Conservation (phyloP, 768 basidiomycete species). For the Russula lepida region DNA sequence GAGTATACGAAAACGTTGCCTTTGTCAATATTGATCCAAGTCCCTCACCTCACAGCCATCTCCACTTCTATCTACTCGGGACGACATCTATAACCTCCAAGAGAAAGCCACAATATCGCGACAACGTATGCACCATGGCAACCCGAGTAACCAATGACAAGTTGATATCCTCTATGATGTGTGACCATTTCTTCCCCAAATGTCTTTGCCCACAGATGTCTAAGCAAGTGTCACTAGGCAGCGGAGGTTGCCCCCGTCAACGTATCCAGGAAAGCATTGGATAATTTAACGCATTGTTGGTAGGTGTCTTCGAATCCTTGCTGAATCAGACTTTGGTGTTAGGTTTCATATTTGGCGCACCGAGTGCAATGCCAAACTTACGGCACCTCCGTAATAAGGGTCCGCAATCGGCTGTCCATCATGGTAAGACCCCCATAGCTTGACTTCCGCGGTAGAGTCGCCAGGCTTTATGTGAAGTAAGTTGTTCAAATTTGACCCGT, state of each 20-base stretch:
- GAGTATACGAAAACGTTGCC: background rate
- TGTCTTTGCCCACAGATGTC: background rate
- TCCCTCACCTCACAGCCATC: background rate
- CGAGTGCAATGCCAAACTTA: conserved; percentile 28
- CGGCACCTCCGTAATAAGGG: conserved; percentile 73
- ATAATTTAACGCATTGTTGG: conserved; percentile 63
- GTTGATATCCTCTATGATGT: background rate
- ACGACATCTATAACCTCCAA: background rate
- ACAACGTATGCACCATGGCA: background rate
- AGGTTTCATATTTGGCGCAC: background rate
- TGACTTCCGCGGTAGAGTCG: conserved; percentile 52
- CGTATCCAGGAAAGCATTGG: conserved; percentile 73
- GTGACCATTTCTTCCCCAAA: background rate
- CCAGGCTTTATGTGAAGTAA: conserved; percentile 43
- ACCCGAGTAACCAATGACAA: background rate
- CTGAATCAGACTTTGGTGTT: conserved; percentile 28
- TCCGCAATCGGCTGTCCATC: conserved; percentile 68
- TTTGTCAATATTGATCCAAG: background rate
- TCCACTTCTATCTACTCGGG: background rate
- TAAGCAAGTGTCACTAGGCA: background rate
- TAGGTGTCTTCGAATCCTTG: conserved; percentile 71
- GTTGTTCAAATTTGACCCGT: conserved; percentile 62
- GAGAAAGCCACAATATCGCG: background rate
- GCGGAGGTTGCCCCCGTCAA: conserved; percentile 31
- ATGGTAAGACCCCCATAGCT: conserved; percentile 74